These are phyloP conservation scores for Fraxinus sp. DNA, from an alignment of 305 asterid species.

Conservation along the genomic window DNA sequence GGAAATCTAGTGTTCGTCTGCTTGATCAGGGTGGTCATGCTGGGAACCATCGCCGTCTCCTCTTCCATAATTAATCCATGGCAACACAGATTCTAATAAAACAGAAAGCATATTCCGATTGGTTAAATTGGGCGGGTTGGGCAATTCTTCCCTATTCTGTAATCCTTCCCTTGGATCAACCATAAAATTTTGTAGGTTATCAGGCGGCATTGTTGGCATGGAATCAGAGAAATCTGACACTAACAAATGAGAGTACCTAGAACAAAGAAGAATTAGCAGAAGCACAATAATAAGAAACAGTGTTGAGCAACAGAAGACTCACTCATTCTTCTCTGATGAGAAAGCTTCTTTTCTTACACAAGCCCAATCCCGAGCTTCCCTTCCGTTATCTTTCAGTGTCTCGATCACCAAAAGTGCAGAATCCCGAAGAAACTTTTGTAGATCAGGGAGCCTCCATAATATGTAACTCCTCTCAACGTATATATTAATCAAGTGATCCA, in stretches of 20 bases:
- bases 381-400: constrained; percentile 46
- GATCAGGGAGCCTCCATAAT: constrained; percentile 92
- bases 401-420: constrained; percentile 63
- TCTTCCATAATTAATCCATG: constrained; percentile 71
- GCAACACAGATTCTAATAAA: constrained; percentile 77
- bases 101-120: constrained; percentile 76
- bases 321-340: constrained; percentile 84
- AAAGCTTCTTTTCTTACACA: constrained; percentile 84
- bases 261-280: background rate
- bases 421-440: constrained; percentile 70
- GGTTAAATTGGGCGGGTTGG: constrained; percentile 47
- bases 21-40: constrained; percentile 40
- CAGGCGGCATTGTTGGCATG: constrained; percentile 85
- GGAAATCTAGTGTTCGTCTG: constrained; percentile 32
- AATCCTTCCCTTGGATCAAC: constrained; percentile 60
- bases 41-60: constrained; percentile 46
- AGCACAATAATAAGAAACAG: constrained; percentile 7
- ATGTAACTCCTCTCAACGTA: constrained; percentile 83
- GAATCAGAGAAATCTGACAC: constrained; percentile 82
- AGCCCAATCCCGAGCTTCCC: constrained; percentile 69
- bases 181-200: constrained; percentile 73
- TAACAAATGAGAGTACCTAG: constrained; percentile 78
- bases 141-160: constrained; percentile 38
- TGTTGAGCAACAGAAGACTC: constrained; percentile 23
- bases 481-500: constrained; percentile 75